Evolutionary conservation across 2,329 filamentous ascomycete genomes (phyloP), one percentile per base, ranked within the genome.

Genomic region (Diplocarpon rosae): DNA sequence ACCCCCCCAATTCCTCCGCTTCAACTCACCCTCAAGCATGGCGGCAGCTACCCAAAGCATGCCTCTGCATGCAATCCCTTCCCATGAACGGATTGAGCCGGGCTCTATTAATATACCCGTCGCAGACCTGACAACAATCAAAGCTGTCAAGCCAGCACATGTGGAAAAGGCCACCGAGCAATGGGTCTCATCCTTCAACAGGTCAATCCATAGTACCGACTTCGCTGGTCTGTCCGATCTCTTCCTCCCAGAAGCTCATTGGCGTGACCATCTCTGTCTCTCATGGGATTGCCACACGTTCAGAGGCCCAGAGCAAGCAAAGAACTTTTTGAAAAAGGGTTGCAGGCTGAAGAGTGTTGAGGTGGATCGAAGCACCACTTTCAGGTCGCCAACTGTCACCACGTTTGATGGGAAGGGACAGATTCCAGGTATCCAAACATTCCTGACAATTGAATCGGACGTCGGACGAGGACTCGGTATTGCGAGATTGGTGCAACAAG

Each of bases 401-500:
- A 60, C 68, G 0, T 67, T 82, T 5, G 75, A 80, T 54, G 67
- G 59, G 0, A 58, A 66, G 2, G 73, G 68, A 2, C 64, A 66
- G 8, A 69, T 70, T 10, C 65, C 63, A 31, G 75, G 75, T 1
- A 63, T 85, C 0, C 66, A 73, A 32, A 73, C 75, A 46, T 79
- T 76, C 52, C 62, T 79, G 39, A 66, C 59, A 0, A 62, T 77
- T n/a, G 66, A 71, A 2, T 78, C 73, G 0, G 62, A 65, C 1
- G 51, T 73, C 1, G 79, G 79, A 0, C 50, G 53, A 0, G 81
- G 78, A 0, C 59, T 68, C 1, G 80, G 80, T 1, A 54, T 83
- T 1, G 65, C 73, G 0, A 65, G 76, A 2, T 58, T 83, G 0
- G 64, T 69, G 0, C 59, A 67, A 31, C 44, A 52, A 8, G 48